Evolutionary conservation across 345 rosid genomes (phyloP), one percentile per base, ranked within the genome.

Genomic region (Eucalyptus polyanthemos): DNA sequence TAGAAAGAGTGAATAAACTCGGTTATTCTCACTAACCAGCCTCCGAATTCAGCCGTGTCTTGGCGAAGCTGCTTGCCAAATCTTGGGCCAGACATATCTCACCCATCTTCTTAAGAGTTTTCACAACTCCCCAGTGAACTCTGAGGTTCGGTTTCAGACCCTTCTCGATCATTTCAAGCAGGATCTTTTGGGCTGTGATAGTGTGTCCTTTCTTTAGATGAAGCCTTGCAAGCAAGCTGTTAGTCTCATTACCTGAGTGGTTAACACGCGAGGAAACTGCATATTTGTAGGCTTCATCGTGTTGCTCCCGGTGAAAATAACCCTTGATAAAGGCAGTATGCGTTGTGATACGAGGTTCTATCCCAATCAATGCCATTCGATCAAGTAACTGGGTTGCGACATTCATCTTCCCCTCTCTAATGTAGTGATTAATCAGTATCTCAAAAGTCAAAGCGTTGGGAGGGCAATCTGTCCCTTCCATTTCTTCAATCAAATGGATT

Each of bases 391-490:
- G 85, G 29, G 62, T 58, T 37, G 95, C 96, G 37, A 54, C 31
- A 87, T 92, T 91, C 80, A 92, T 88, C 88, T 91, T 91, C 29
- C 92, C 91, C 62, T 51, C 76, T 60, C 87, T 87, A 45, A 93
- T 90, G 50, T 17, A 90, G 87, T 89, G 25, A 56, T 50, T 89
- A 90, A 95, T 93, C 86, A 93, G 89, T 86, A 94, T 80, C 87
- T 93, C 95, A 87, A 88, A 95, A n/a, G 95, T 95, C 90, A 93
- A 72, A 42, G 94, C 92, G 90, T 94, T 91, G 14, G 94, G 94
- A 80, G 91, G 93, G 87, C 93, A 94, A 56, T 88, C 89, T 8
- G 62, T 91, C 31, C 88, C 89, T 15, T 14, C 69, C 97, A 95
- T 95, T 69, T 92, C 91, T 80, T 91, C 56, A 11, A 94, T 80